Evolutionary conservation across 2,329 filamentous ascomycete species (phyloP).

Genomic region (Phialophora macrospora): DNA sequence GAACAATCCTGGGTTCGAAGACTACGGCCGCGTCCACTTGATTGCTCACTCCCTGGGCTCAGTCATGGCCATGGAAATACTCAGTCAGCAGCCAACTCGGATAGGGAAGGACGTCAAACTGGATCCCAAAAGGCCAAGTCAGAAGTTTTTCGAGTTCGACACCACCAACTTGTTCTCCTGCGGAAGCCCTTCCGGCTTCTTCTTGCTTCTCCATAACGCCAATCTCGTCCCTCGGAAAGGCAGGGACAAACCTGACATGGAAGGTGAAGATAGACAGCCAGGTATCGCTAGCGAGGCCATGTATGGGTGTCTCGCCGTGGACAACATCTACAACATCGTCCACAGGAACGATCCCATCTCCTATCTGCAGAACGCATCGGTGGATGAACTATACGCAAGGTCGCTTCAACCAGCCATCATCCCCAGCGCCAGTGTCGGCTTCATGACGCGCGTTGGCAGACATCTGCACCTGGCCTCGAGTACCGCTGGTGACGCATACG

Average conservation of each 20-base stretch:
- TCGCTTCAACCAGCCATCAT: conserved; percentile 78
- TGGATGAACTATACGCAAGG: conserved; percentile 79
- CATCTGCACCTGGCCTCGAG: conserved; percentile 64
- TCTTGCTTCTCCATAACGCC: conserved; percentile 77
- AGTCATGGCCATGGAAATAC: conserved; percentile 89
- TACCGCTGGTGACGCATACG: conserved; percentile 54
- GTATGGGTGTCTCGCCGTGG: conserved; percentile 89
- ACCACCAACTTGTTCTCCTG: conserved; percentile 87
- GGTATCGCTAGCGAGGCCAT: conserved; percentile 75
- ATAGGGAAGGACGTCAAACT: conserved; percentile 58
- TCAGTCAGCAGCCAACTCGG: conserved; percentile 83
- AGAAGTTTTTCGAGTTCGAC: conserved; percentile 82
- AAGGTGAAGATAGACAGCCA: conserved; percentile 63
- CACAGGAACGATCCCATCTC: conserved; percentile 79
- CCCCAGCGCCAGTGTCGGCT: conserved; percentile 70
- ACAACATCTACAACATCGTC: conserved; percentile 96
- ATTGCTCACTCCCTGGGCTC: conserved; percentile 93
- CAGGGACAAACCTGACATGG: conserved; percentile 74
- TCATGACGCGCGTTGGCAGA: conserved; percentile 68
- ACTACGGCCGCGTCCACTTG: conserved; percentile 83
- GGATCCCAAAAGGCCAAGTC: conserved; percentile 46
- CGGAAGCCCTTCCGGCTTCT: conserved; percentile 90
- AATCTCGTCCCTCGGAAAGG: conserved; percentile 76
- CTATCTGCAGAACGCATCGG: conserved; percentile 87
- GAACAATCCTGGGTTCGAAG: conserved; percentile 85